Evolutionary conservation across 352 stramenopile species (phyloP), one percentile per base, ranked within the genome.

Genomic region (Thalassiosira hispida): DNA sequence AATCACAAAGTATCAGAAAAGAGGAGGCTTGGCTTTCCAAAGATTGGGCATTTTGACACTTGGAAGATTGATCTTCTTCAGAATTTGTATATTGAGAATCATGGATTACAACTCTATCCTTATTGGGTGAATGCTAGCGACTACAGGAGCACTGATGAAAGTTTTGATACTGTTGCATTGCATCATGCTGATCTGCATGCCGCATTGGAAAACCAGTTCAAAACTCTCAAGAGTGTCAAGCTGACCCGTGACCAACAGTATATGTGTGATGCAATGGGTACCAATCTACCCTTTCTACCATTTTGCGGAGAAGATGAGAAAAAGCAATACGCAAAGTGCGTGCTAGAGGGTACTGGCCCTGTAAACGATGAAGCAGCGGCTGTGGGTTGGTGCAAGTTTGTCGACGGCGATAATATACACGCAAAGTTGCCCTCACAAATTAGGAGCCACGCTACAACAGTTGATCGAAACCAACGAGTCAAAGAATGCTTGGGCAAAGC

Each of bases 61-160:
- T n/a, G n/a, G n/a, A n/a, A n/a, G n/a, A n/a, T n/a, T n/a, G n/a
- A n/a, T n/a, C n/a, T n/a, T n/a, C n/a, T n/a, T n/a, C n/a, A n/a
- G n/a, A n/a, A n/a, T n/a, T n/a, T n/a, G n/a, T n/a, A n/a, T n/a
- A n/a, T n/a, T n/a, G n/a, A 68, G 2, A 79, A 81, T 51, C 71
- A 73, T 51, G 49, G 53, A 23, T 62, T 61, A 1, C 53, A 53
- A 31, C 27, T 83, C 16, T 80, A 70, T 46, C 70, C 65, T 47
- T 6, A 72, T 40, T 77, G 66, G 73, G 67, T 29, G 23, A 82
- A 82, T 68, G 59, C 73, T 1, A 82, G 73, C 47, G 66, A 82
- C 11, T 81, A 73, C 60, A 59, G 29, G 42, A 14, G n/a, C 35
- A 81, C 73, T 1, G 44, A 60, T 56, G 64, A 81, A 31, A 71